phyloP scores from a whole-genome alignment of 345 rosid species.

The Euphorbia pulcherrima region DNA sequence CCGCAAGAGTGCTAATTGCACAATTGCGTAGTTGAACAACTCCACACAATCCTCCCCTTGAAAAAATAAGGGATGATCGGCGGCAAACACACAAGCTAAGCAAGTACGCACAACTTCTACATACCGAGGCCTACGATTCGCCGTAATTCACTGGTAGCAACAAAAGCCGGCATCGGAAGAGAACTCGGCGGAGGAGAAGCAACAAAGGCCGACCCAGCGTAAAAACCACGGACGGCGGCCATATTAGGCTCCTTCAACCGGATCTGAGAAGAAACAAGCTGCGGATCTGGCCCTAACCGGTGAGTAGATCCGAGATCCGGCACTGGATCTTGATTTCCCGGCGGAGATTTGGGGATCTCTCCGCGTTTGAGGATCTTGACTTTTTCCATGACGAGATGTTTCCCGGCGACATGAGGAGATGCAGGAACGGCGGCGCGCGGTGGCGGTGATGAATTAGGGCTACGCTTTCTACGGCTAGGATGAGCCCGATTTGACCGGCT shows the following conservation, averaged over 20 bases:
- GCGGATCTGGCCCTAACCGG: conserved; percentile 40
- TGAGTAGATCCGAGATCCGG: conserved; percentile 35
- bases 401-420: conserved; percentile 12
- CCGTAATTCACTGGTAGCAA: conserved; percentile 50
- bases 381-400: conserved; percentile 36
- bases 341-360: conserved; percentile 19
- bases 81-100: conserved; percentile 19
- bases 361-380: conserved; percentile 78
- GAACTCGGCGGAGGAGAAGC: conserved; percentile 93
- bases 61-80: conserved; percentile 72
- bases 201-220: conserved; percentile 69
- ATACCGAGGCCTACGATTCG: conserved; percentile 50
- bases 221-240: conserved; percentile 31
- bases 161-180: conserved; percentile 74
- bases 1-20: not conserved
- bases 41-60: conserved; percentile 57
- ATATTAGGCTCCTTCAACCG: conserved; percentile 23
- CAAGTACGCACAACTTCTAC: conserved; percentile 14
- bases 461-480: conserved; percentile 42
- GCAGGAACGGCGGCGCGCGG: not conserved
- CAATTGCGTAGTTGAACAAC: conserved; percentile 24
- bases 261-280: conserved; percentile 23
- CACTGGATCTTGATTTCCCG: not conserved
- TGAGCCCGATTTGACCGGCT: conserved; percentile 27
- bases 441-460: conserved; percentile 28